Conservation (phyloP, 371 early-diverging fungal species). For the Lichtheimia ornata region DNA sequence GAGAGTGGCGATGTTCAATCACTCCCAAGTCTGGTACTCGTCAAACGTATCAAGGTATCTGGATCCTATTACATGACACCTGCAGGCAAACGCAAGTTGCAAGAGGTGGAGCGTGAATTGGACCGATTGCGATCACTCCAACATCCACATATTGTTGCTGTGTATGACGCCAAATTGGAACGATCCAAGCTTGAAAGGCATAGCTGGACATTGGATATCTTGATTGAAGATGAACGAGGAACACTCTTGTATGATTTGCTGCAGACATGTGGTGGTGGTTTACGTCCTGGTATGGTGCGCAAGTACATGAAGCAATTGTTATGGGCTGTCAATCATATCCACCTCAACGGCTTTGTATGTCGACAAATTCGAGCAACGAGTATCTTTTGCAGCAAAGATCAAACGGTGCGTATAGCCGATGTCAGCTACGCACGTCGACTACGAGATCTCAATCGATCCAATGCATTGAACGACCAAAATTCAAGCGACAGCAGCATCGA, state of each 20-base stretch:
- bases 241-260: slow-evolving; percentile 46
- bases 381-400: slow-evolving; percentile 39
- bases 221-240: slow-evolving; percentile 55
- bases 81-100: slow-evolving; percentile 59
- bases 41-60: slow-evolving; percentile 38
- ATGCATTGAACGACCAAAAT: slow-evolving; percentile 42
- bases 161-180: slow-evolving; percentile 60
- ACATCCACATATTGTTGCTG: slow-evolving; percentile 53
- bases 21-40: slow-evolving; percentile 35
- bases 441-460: slow-evolving; percentile 50
- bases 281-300: slow-evolving; percentile 48
- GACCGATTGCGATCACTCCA: slow-evolving; percentile 57
- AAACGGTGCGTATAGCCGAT: slow-evolving; percentile 44
- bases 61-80: slow-evolving; percentile 50
- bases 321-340: slow-evolving; percentile 58
- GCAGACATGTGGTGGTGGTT: slow-evolving; percentile 52
- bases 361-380: slow-evolving; percentile 48
- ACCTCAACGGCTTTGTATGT: slow-evolving; percentile 61
- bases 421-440: slow-evolving; percentile 50
- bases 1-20: slow-evolving; percentile 16
- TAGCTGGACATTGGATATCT: slow-evolving; percentile 56
- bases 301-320: slow-evolving; percentile 63
- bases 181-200: slow-evolving; percentile 27
- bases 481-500: slow-evolving; percentile 23
- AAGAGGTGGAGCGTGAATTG: slow-evolving; percentile 64